Evolutionary conservation across 2,329 filamentous ascomycete species (phyloP), one percentile per base, ranked within the genome.

Genomic region (Exserohilum turcica): DNA sequence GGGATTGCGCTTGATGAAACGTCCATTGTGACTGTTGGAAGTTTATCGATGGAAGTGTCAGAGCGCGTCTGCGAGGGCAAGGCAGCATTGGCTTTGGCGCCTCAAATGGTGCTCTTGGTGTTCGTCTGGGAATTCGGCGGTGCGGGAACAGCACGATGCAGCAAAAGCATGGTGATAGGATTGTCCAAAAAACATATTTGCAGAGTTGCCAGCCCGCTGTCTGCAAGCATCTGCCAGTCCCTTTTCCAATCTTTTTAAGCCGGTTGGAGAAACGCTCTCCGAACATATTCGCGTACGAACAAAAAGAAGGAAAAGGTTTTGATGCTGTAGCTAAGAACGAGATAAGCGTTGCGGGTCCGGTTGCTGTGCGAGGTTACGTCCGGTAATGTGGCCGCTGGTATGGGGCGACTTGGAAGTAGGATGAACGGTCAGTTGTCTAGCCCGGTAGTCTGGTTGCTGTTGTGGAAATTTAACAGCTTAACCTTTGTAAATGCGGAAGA

Each of bases 141-240:
- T 48, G 47, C 31, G 63, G 8, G 12, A 48, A 51, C 7, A 60
- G 21, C 12, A 64, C 19, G 7, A 48, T 35, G 37, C 60, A 59
- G 43, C 60, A 57, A 13, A 66, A n/a, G 39, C 57, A 61, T 21
- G 63, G 61, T 8, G 57, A 47, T 47, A 57, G 63, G 18, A 49
- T 51, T 19, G 54, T 54, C 54, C 51, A 63, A 16, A 64, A 38
- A 29, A 55, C 28, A 28, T 56, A 52, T 47, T 59, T 64, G 56
- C 56, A 63, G 7, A 48, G 48, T 6, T 60, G 45, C 40, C 45
- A 56, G 10, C 43, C 54, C 18, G 47, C 38, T 13, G 19, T 56
- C 4, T 40, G 47, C 6, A 64, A 16, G 10, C 40, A 48, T 13
- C 57, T 45, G 21, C 46, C 33, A 4, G 51, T 56, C 32, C 49